Evolutionary conservation across 2,329 filamentous ascomycete species (phyloP).

Genomic region (Talaromyces sp.): DNA sequence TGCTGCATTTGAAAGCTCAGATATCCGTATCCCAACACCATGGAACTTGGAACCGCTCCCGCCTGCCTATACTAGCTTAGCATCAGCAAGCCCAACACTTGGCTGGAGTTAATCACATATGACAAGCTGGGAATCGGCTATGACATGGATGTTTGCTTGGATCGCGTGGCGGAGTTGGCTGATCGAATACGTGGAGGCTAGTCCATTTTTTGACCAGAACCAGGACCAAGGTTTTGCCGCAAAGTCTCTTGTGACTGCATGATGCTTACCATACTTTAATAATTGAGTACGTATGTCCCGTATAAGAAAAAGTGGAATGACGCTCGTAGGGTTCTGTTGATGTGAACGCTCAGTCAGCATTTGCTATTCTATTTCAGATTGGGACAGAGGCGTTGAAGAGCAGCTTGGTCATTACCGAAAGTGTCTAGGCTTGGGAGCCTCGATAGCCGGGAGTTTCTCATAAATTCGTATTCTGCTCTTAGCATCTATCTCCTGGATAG

Average conservation of each 20-base stretch:
- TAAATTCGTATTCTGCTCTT: neutral
- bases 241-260: neutral
- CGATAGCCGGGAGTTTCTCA: neutral
- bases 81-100: neutral
- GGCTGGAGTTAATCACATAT: neutral
- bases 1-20: neutral
- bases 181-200: neutral
- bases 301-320: neutral
- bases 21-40: neutral
- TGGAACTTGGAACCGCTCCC: neutral
- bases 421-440: neutral
- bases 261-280: neutral
- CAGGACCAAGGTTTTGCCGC: neutral
- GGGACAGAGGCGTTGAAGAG: neutral
- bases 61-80: neutral
- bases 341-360: neutral
- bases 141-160: neutral
- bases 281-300: neutral
- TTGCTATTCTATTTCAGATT: neutral
- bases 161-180: conserved; percentile 1
- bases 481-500: neutral
- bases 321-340: neutral
- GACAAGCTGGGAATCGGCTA: neutral
- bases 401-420: neutral
- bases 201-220: neutral